Evolutionary conservation across 2,329 filamentous ascomycete genomes (phyloP).

Genomic region (Coniochaeta sp.): DNA sequence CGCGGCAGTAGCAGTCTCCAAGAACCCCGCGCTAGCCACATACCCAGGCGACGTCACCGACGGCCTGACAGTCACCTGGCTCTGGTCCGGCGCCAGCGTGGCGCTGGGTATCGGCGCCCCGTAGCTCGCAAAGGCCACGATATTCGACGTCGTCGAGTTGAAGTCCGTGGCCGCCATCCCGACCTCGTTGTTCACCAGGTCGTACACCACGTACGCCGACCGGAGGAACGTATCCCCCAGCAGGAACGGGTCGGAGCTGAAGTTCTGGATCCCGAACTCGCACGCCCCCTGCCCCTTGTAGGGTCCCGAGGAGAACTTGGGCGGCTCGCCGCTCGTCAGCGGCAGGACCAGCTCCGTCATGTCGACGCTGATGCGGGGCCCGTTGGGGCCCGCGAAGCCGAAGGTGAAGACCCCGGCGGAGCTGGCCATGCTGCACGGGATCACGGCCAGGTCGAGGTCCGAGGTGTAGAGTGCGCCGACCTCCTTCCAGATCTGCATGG

Average conservation of each 20-base stretch:
- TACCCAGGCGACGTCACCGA: conserved; percentile 21
- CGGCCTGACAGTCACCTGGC: conserved; percentile 18
- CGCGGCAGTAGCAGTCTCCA: conserved; percentile 13
- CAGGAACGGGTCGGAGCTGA: conserved; percentile 32
- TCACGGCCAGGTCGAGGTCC: conserved; percentile 28
- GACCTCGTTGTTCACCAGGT: conserved; percentile 49
- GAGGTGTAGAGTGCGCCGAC: conserved; percentile 41
- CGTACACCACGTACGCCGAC: conserved; percentile 54
- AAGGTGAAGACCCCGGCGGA: conserved; percentile 45
- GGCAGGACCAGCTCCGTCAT: conserved; percentile 51
- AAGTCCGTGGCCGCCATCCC: conserved; percentile 48
- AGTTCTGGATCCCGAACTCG: conserved; percentile 49
- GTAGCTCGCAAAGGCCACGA: conserved; percentile 41
- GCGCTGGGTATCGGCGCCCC: conserved; percentile 43
- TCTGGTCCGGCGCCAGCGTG: conserved; percentile 33
- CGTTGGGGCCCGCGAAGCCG: conserved; percentile 39
- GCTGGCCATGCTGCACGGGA: conserved; percentile 41
- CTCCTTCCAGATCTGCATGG: conserved; percentile 43
- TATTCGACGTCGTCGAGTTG: conserved; percentile 40
- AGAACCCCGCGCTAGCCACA: conserved; percentile 28
- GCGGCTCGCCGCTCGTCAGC: conserved; percentile 24
- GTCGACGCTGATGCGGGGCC: conserved; percentile 40
- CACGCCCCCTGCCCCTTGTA: conserved; percentile 40
- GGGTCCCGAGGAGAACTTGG: conserved; percentile 28
- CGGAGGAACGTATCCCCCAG: conserved; percentile 52